A percentile compares a stretch with the other conserved stretches of the same genome.
Conservation (phyloP, 306 rosid genomes). For the Abrus pulchellus region DNA sequence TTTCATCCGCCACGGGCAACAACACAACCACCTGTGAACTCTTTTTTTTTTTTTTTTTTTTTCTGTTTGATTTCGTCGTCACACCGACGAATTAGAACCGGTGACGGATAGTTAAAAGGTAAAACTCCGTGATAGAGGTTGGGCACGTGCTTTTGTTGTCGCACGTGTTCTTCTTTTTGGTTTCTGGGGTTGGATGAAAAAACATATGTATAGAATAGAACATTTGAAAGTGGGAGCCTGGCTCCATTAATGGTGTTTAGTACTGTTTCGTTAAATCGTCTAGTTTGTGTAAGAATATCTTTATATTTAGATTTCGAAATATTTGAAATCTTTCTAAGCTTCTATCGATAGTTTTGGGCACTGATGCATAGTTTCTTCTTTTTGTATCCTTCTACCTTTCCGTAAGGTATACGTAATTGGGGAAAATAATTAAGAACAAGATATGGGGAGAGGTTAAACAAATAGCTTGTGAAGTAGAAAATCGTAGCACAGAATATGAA, state of each 20-base stretch:
- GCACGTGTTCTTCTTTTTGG: neutral
- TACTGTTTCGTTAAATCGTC: neutral
- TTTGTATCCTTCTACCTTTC: no score
- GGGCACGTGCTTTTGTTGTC: neutral
- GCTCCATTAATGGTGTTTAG: neutral
- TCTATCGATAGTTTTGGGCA: no score
- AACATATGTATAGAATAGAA: neutral
- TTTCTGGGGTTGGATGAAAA: neutral
- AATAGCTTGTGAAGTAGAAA: no score
- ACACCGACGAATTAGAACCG: no score
- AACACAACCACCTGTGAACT: neutral
- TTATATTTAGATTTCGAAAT: neutral
- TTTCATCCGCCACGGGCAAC: slow-evolving; percentile 36
- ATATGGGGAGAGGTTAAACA: no score
- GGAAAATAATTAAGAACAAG: no score
- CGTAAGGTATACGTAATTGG: no score
- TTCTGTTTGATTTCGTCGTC: neutral
- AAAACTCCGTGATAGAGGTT: no score
- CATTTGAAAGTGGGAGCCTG: neutral
- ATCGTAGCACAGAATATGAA: no score
- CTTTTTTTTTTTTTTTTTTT: neutral
- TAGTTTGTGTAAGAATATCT: neutral
- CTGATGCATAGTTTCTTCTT: no score
- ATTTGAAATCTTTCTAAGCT: no score
- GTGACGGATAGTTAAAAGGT: no score